Base-by-base conservation (phyloP, 2,329 filamentous ascomycete genomes). In the Verticillium klebahnii region DNA sequence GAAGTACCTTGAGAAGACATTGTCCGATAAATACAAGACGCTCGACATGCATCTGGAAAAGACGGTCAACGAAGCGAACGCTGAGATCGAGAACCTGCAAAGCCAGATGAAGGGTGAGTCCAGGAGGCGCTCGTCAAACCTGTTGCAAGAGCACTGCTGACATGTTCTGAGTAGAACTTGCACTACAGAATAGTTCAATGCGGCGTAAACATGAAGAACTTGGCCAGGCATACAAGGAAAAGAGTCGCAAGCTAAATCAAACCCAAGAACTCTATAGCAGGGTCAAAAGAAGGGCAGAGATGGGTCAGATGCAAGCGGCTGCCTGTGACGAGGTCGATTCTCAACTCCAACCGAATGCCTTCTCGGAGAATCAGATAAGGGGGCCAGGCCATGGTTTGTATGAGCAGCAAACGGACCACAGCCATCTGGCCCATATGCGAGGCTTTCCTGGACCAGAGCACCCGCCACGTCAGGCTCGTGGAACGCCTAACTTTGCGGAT, bases 171-270 rank as follows among this genome's bases (percentile, higher is more conserved):
- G 5, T 29, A 83, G 78, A 82, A n/a, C 19, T 52, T 11, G 19
- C 45, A 23, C 45, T 52, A 25, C 45, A 52, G 45, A 52, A 25
- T 19, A 84, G 88, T 25, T 77, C 78, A 9, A 76, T 94, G 12
- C 80, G 86, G 59, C 82, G 84, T 57, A 93, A 91, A 73, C 91
- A 93, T 65, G 83, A 91, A 19, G 89, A 94, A 39, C 77, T 96
- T 1, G 78, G 81, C 5, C 81, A 86, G 25, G 81, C 86, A 4
- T 88, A 87, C 68, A 84, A 84, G 61, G 89, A 93, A 25, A 95
- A 94, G 72, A 86, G 78, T 66, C 87, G 84, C 56, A 89, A 88
- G 62, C 82, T 91, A 3, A 75, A 87, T 5, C 88, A 92, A 63
- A 84, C 86, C 2, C 90, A 92, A 67, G 84, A 87, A 64, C 75